Evolutionary conservation across 345 rosid genomes (phyloP).

Genomic region (Camelina sativa): DNA sequence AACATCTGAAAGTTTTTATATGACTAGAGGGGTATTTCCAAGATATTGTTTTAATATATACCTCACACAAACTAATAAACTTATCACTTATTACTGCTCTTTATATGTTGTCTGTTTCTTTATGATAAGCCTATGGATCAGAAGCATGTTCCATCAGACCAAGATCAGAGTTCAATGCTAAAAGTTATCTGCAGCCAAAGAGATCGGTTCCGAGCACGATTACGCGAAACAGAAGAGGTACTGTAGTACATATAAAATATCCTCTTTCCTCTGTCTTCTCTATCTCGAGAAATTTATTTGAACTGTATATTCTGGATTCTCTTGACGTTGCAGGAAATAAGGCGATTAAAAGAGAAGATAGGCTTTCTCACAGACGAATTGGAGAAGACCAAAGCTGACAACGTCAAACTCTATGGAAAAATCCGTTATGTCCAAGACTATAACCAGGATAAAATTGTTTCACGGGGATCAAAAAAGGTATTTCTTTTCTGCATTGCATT

Average conservation of each 20-base stretch:
- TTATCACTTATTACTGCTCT: constrained; percentile 2
- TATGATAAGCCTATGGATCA: constrained; percentile 64
- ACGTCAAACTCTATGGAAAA: constrained; percentile 93
- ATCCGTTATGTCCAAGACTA: constrained; percentile 97
- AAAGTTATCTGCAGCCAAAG: constrained; percentile 96
- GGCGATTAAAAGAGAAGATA: constrained; percentile 86
- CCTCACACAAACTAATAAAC: constrained; percentile 1
- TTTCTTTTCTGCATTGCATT: background rate
- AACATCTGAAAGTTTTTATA: constrained; percentile 11
- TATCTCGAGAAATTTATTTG: constrained; percentile 11
- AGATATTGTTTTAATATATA: background rate
- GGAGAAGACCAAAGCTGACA: constrained; percentile 94
- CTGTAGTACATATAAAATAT: constrained; percentile 4
- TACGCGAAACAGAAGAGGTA: constrained; percentile 96
- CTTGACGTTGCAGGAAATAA: constrained; percentile 65
- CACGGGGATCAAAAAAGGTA: constrained; percentile 96
- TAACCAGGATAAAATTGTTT: constrained; percentile 89
- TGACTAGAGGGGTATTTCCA: background rate
- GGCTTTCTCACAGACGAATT: constrained; percentile 72
- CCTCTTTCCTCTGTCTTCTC: background rate
- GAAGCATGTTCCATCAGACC: constrained; percentile 75
- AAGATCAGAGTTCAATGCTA: constrained; percentile 97
- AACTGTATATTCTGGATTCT: background rate
- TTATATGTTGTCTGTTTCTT: constrained; percentile 21
- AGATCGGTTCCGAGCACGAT: constrained; percentile 84